Conservation (phyloP, 1,284 basidiomycete species). For the Ceratobasidium sp. region DNA sequence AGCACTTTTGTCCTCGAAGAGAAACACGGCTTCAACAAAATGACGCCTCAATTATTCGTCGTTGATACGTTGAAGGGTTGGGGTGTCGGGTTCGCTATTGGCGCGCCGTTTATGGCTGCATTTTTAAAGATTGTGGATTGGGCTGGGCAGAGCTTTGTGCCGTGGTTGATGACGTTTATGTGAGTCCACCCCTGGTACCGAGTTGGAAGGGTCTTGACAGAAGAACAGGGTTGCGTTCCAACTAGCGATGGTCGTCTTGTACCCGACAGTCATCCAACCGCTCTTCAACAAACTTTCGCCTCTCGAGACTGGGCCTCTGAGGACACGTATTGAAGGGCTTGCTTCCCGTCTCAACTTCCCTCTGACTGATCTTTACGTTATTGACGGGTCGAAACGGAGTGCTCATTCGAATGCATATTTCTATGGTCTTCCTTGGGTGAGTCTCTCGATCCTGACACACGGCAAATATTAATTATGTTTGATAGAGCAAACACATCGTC, state of each 20-base stretch:
- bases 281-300: constrained; percentile 97
- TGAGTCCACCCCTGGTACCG: constrained; percentile 30
- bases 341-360: constrained; percentile 87
- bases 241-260: constrained; percentile 81
- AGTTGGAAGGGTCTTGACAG: constrained; percentile 2
- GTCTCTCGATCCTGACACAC: not conserved
- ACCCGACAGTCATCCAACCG: constrained; percentile 90
- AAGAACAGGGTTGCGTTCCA: constrained; percentile 75
- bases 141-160: constrained; percentile 73
- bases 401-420: constrained; percentile 96
- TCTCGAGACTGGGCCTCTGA: constrained; percentile 72
- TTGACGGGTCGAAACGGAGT: constrained; percentile 94
- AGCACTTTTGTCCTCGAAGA: constrained; percentile 93
- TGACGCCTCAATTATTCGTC: constrained; percentile 74
- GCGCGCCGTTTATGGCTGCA: constrained; percentile 82
- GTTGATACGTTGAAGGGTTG: constrained; percentile 82
- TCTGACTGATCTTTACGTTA: constrained; percentile 92
- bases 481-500: constrained; percentile 86
- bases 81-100: constrained; percentile 74
- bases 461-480: constrained; percentile 11
- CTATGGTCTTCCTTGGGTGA: constrained; percentile 89
- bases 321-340: constrained; percentile 73
- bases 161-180: constrained; percentile 47
- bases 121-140: constrained; percentile 90
- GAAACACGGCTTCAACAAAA: constrained; percentile 97